Base-by-base conservation (phyloP, 768 basidiomycete species). In the Sporobolomyces phaffii region DNA sequence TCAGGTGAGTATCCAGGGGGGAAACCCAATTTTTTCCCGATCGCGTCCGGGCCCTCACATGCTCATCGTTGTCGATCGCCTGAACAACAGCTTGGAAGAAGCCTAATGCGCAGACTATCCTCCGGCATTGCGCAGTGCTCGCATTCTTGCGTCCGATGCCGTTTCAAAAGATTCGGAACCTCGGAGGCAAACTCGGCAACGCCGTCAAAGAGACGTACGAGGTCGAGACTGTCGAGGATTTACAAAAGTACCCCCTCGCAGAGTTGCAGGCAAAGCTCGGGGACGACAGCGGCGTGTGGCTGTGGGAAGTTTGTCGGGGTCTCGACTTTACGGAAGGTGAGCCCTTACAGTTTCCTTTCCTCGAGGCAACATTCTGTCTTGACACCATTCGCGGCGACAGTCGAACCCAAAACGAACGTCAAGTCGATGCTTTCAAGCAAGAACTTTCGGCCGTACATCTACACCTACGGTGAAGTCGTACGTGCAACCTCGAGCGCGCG, bases 371-470 rank as follows among this genome's bases (percentile, higher is more conserved):
- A n/a, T n/a, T n/a, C n/a, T n/a, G n/a, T n/a, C n/a, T n/a, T n/a
- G n/a, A n/a, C n/a, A 17, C 3, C 20, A 5, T 15, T 18, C 29
- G 22, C 41, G 17, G 13, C 22, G 0, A n/a, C 5, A 94, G 93
- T 97, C 40, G 91, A 90, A 74, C 89, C 90, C 75, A 90, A 90
- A 77, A 82, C 86, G 20, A 80, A 82, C 0, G 78, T 88, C 34
- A 97, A 96, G 80, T 91, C 89, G 73, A 98, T 98, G 94, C 79
- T 91, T 59, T 90, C 91, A 0, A 87, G 91, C n/a, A 99, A 99
- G 77, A 98, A 97, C 74, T 83, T 97, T 28, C 85, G 87, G 0
- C 84, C 85, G 38, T 84, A 88, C 0, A 85, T 97, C 28, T 87
- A 82, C 9, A 86, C 85, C 45, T 78, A 83, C 18, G 81, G 84